Conservation (phyloP, 2,329 filamentous ascomycete species). For the Tolypocladium ovalisporum region DNA sequence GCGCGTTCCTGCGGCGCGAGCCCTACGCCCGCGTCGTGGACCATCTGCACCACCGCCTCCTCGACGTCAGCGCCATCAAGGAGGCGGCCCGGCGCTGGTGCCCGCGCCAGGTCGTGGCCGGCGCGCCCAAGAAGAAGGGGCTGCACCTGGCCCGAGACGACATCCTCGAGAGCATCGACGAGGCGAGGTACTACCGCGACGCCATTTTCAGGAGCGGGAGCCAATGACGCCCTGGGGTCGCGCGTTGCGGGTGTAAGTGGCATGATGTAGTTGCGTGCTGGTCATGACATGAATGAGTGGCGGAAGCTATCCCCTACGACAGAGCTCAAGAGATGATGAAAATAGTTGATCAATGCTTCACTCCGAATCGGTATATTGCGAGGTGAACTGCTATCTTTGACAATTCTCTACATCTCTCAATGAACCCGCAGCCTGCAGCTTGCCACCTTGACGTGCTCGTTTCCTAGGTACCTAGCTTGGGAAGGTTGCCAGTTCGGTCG, state of each 20-base stretch:
- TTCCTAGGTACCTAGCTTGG: too few relatives aligned
- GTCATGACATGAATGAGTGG: neutral
- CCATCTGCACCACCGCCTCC: slow-evolving; percentile 77
- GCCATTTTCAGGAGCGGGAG: slow-evolving; percentile 45
- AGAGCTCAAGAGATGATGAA: neutral
- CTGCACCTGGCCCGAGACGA: slow-evolving; percentile 78
- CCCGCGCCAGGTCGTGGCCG: slow-evolving; percentile 29
- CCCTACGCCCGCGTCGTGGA: slow-evolving; percentile 66
- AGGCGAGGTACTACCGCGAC: slow-evolving; percentile 74
- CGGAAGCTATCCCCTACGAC: neutral
- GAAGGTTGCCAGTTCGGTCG: too few relatives aligned
- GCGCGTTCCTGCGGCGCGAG: slow-evolving; percentile 61
- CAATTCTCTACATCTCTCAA: neutral
- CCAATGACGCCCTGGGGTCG: neutral
- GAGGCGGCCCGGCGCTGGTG: slow-evolving; percentile 82
- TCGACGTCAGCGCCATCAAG: slow-evolving; percentile 89
- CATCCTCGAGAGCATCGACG: slow-evolving; percentile 89
- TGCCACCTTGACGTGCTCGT: neutral
- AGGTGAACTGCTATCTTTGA: neutral
- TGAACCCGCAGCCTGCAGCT: neutral
- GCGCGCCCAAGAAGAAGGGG: slow-evolving; percentile 61
- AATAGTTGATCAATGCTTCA: neutral
- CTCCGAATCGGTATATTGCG: neutral
- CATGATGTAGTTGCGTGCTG: neutral
- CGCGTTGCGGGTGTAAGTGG: neutral